Conservation (phyloP, 805 yeast genomes). For the Zygoascus tannicola region DNA sequence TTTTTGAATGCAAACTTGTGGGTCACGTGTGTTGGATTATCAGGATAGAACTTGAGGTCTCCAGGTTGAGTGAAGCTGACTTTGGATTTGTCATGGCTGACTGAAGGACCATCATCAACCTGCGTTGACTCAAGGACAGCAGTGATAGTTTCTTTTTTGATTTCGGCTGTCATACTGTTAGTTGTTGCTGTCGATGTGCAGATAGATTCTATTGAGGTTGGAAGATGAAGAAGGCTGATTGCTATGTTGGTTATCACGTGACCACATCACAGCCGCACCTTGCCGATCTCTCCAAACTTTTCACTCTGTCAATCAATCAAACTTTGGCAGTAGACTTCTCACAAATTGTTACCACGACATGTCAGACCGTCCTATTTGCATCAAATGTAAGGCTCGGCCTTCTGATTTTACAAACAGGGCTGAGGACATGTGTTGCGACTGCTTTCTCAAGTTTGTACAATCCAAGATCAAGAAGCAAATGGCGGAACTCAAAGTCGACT, state of each 20-base stretch:
- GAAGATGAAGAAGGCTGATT: no score
- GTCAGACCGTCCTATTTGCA: constrained; percentile 28
- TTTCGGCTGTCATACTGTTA: no score
- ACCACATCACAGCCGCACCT: no score
- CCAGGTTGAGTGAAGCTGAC: constrained; percentile 54
- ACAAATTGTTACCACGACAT: no score
- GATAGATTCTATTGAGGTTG: no score
- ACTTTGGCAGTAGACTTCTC: no score
- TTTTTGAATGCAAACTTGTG: constrained; percentile 61
- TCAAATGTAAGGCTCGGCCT: constrained; percentile 39
- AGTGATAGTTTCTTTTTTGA: no score
- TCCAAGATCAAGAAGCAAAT: constrained; percentile 76
- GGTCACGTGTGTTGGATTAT: constrained; percentile 64
- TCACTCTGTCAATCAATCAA: no score
- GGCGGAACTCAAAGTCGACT: constrained; percentile 71
- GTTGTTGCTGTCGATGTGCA: no score
- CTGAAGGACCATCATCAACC: background rate
- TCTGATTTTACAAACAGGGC: constrained; percentile 47
- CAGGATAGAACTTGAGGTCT: constrained; percentile 69
- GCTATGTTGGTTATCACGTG: no score
- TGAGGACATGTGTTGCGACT: constrained; percentile 53
- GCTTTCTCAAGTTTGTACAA: constrained; percentile 64
- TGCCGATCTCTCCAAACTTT: no score
- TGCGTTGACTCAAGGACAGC: no score
- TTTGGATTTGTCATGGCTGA: constrained; percentile 17